Percentiles rank a stretch among this genome's conserved stretches.
Conservation (phyloP, 495 filamentous ascomycete species). For the Mytilinidion resinicola region DNA sequence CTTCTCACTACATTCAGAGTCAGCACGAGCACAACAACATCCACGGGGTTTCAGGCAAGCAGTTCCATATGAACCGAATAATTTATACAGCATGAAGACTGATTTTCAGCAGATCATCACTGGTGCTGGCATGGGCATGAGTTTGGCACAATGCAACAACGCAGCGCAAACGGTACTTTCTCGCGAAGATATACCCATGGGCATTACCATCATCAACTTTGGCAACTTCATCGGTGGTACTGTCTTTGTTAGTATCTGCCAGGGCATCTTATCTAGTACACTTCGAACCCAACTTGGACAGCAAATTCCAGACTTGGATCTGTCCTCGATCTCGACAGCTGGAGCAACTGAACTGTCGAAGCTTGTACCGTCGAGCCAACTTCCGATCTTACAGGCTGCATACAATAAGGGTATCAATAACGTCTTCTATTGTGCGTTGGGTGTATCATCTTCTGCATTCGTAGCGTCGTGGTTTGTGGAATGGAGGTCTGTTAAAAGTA, state of each 20-base stretch:
- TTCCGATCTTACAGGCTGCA: slow-evolving; percentile 1
- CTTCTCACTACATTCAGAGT: slow-evolving; percentile 58
- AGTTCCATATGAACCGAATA: slow-evolving; percentile 58
- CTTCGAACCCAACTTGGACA: slow-evolving; percentile 34
- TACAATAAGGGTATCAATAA: slow-evolving; percentile 10
- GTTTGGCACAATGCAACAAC: slow-evolving; percentile 54
- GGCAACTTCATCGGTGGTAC: slow-evolving; percentile 9
- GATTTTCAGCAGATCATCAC: neutral
- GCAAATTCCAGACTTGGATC: slow-evolving; percentile 30
- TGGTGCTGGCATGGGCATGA: neutral
- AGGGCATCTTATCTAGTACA: slow-evolving; percentile 34
- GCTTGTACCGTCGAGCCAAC: slow-evolving; percentile 1
- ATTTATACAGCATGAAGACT: slow-evolving; percentile 34
- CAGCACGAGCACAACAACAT: slow-evolving; percentile 46
- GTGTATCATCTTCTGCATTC: neutral
- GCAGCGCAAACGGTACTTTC: slow-evolving; percentile 3
- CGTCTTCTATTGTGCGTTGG: slow-evolving; percentile 11
- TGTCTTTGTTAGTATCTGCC: slow-evolving; percentile 6
- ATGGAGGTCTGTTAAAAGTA: slow-evolving; percentile 11
- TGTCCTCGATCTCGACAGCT: slow-evolving; percentile 1
- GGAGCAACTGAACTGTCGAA: slow-evolving; percentile 12
- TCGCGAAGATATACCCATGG: slow-evolving; percentile 1
- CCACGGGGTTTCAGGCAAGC: slow-evolving; percentile 70
- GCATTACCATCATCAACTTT: slow-evolving; percentile 10
- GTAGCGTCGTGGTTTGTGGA: slow-evolving; percentile 13